phyloP scores from a whole-genome alignment of 164 flowering plant species.

The Tinospora cordifolia region DNA sequence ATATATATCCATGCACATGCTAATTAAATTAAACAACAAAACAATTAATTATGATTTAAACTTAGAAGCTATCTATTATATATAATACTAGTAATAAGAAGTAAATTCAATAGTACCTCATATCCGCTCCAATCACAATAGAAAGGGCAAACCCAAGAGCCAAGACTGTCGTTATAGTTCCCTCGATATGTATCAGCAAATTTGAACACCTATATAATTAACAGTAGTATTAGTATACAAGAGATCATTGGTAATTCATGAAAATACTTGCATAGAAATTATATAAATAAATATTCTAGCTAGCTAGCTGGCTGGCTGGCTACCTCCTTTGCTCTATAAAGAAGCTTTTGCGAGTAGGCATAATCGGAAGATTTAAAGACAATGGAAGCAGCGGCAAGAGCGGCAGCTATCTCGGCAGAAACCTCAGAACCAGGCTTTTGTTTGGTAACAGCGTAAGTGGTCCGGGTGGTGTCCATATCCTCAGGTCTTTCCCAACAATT shows the following conservation, averaged over 20 bases:
- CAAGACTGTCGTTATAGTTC: conserved; percentile 31
- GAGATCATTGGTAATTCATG: neutral
- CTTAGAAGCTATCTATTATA: neutral
- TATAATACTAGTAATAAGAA: neutral
- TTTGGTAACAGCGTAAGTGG: conserved; percentile 14
- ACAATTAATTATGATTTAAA: neutral
- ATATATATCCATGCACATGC: neutral
- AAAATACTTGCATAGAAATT: neutral
- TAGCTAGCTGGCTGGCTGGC: too few relatives aligned
- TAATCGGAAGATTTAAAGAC: conserved; percentile 31
- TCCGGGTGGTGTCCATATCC: conserved; percentile 73
- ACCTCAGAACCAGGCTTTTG: conserved; percentile 63
- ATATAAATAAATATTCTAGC: too few relatives aligned
- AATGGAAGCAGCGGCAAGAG: conserved; percentile 59
- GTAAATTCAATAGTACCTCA: conserved; percentile 20
- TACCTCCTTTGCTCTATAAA: conserved; percentile 40
- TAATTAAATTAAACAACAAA: neutral
- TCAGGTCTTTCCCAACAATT: conserved; percentile 27
- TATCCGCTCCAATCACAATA: conserved; percentile 45
- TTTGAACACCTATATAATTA: conserved; percentile 29
- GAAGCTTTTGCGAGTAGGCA: conserved; percentile 36
- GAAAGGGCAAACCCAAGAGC: conserved; percentile 32
- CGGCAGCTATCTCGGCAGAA: conserved; percentile 67
- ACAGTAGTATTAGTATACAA: neutral
- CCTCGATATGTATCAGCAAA: conserved; percentile 46